Percentiles rank a stretch among this genome's conserved stretches.
phyloP scores from a whole-genome alignment of 2,329 filamentous ascomycete species.

The Corniculantispora saksenae region DNA sequence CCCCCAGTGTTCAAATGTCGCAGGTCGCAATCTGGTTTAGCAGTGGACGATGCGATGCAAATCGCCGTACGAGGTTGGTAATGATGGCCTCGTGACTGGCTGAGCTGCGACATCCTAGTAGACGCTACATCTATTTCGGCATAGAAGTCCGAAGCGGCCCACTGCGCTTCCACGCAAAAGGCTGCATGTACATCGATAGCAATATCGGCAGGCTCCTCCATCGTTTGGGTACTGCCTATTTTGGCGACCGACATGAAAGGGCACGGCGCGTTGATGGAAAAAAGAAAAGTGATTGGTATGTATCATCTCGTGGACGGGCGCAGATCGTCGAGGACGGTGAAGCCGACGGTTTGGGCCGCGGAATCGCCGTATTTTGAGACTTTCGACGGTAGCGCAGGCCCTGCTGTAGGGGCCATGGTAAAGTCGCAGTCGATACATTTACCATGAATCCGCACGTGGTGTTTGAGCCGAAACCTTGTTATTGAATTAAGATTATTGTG shows the following conservation, averaged over 20 bases:
- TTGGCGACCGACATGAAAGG: neutral
- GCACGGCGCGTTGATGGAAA: neutral
- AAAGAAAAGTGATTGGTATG: neutral
- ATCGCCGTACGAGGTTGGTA: neutral
- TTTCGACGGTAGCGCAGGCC: too few species aligned
- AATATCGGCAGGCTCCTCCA: neutral
- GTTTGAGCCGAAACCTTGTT: neutral
- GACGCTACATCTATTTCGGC: neutral
- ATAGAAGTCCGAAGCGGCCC: neutral
- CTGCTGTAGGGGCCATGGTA: too few species aligned
- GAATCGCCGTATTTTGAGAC: neutral
- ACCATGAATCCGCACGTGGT: neutral
- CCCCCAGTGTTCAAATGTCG: neutral
- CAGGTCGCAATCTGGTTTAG: neutral
- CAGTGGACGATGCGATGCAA: neutral
- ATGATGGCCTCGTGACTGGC: neutral
- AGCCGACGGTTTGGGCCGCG: neutral
- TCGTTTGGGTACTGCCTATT: conserved; percentile 11
- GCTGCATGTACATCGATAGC: too few species aligned
- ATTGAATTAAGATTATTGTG: neutral
- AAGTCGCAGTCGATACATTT: too few species aligned
- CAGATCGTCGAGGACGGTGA: neutral
- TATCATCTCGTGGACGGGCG: neutral
- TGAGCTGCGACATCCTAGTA: neutral
- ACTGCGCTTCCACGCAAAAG: neutral